phyloP scores from a whole-genome alignment of 768 basidiomycete genomes.

The Calocybe indica region DNA sequence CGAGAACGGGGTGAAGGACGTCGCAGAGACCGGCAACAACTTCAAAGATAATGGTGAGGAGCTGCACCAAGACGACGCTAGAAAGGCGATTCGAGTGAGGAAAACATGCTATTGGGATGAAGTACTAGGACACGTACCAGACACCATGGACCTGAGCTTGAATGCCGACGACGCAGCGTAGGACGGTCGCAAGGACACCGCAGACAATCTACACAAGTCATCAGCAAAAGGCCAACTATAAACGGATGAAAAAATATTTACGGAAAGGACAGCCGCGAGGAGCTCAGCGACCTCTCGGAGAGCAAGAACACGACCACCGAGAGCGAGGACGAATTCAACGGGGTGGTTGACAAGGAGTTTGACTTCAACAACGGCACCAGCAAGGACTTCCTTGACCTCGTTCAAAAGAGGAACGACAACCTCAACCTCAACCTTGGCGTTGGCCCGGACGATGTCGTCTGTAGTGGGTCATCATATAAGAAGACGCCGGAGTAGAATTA shows the following conservation, averaged over 20 bases:
- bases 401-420: not conserved
- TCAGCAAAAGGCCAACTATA: not conserved
- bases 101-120: not conserved
- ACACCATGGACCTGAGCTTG: not conserved
- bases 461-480: not conserved
- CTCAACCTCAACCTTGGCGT: not conserved
- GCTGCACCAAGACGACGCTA: conserved; percentile 4
- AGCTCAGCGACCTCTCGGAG: too few species aligned
- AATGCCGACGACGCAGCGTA: not conserved
- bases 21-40: conserved; percentile 5
- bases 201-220: not conserved
- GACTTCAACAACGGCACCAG: conserved; percentile 1
- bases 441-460: not conserved
- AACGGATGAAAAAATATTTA: too few species aligned
- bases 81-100: not conserved
- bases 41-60: conserved; percentile 1
- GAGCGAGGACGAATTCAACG: conserved; percentile 1
- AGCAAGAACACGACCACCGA: not conserved
- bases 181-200: not conserved
- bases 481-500: too few species aligned
- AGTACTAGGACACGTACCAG: not conserved
- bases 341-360: not conserved
- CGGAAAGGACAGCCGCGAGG: too few species aligned
- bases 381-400: not conserved
- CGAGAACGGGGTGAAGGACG: conserved; percentile 3